Base-by-base conservation (phyloP, 192 early-diverging fungal genomes). In the Phycomyces blakesleeanus region DNA sequence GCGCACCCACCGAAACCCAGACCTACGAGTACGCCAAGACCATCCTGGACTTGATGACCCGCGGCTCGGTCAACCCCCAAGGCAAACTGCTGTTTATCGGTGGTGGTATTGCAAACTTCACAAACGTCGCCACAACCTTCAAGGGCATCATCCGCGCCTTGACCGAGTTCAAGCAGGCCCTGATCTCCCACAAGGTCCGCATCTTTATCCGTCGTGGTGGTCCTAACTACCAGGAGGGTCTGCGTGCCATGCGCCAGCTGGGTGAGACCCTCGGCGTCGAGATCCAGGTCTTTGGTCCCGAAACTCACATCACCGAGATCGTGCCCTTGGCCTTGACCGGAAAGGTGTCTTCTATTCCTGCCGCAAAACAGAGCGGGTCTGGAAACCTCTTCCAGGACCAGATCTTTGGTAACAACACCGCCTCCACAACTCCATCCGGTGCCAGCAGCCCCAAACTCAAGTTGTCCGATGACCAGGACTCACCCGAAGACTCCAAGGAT, bases 1-100 rank as follows among this genome's bases (percentile, higher is more conserved):
- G 97, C 52, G 97, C 97, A 27, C 97, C 97, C 5, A 94, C 95
- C n/a, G 97, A 98, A 79, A 90, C 88, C 25, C 97, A 98, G 82
- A 98, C 97, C 20, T 98, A 97, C 74, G 97, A 98, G 80, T 98
- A 97, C 75, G 93, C 94, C 68, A 96, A 96, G 82, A 98, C 97
- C 27, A 95, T 98, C 57, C 78, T 98, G 29, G 97, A 98, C 64
- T 79, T 98, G 55, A 98, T 98, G 97, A 98, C 97, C 24, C 93
- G 95, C 63, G 88, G 87, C 53, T 66, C 76, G 12, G 60, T 67
- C 16, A 84, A 95, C 75, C 87, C 91, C 61, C 87, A 93, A 18
- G 97, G 97, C 72, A 98, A 98, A 76, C 87, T 97, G 66, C 82
- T 98, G 53, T 94, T 98, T 77, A 96, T 98, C 75, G 97, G 97